Evolutionary conservation across 2,329 filamentous ascomycete species (phyloP), one percentile per base, ranked within the genome.

Genomic region (Venturia pyrina): DNA sequence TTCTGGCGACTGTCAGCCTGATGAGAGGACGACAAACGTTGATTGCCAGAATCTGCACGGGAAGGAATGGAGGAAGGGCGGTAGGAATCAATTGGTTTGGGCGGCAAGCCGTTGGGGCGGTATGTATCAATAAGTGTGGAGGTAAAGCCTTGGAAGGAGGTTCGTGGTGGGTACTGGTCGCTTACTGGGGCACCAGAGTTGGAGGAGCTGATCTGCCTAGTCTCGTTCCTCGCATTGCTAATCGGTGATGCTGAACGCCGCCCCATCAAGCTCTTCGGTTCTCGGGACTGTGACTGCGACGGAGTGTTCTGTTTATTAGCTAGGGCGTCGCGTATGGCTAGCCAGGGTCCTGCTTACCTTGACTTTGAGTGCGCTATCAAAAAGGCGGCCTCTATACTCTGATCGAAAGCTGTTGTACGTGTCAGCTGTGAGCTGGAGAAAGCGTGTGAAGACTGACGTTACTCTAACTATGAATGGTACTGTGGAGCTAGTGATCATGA

Each of bases 1-100:
- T 59, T 59, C 53, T 59, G 53, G 53, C 53, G 53, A 37, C 19
- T 59, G 53, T 59, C 53, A 37, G 53, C 53, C 53, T 59, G 37
- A 21, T n/a, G 17, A 37, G 53, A 59, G 8, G 32, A 34, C 28
- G 50, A 37, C 53, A 37, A 37, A 28, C 53, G 53, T 37, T 37
- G 53, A 59, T 59, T 59, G 32, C 53, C 53, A 59, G 53, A 59
- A 59, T 37, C 53, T 21, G 53, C 15, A 32, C 32, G 28, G 37
- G 53, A 37, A 37, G 32, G n/a, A 15, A 37, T n/a, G 17, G 32
- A 59, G 15, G 57, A 40, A n/a, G 57, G 57, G 57, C 57, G 57
- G 34, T 40, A 40, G 21, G 57, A 43, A 13, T 61, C 34, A 40
- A 43, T 40, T 11, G 34, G 21, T 15, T 1, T 43, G 4, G 34